Evolutionary conservation across 768 basidiomycete genomes (phyloP).

Genomic region (Mycena kentingensis): DNA sequence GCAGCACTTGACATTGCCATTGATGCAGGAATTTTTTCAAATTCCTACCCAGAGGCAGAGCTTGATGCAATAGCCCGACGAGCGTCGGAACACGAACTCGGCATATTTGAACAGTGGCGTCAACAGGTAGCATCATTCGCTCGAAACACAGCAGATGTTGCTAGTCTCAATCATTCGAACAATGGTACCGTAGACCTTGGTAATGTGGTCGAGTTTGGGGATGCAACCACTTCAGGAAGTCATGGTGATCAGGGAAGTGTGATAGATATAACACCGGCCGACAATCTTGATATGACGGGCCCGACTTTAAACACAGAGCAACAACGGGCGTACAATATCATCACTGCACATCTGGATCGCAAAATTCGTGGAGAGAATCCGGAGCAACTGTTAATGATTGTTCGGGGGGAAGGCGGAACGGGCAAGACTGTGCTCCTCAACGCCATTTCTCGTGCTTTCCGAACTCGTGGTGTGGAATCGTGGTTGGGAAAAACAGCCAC

Average conservation of each 20-base stretch:
- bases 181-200: too few species aligned
- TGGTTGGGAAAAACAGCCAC: conserved; percentile 38
- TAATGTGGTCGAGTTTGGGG: too few species aligned
- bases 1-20: background rate
- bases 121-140: background rate
- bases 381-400: conserved; percentile 37
- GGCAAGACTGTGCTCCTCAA: conserved; percentile 46
- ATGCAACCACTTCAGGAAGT: background rate
- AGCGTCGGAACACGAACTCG: background rate
- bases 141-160: background rate
- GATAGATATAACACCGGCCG: background rate
- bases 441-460: conserved; percentile 38
- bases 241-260: background rate
- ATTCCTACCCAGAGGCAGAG: background rate
- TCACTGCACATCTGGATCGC: conserved; percentile 30
- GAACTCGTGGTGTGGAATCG: background rate
- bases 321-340: conserved; percentile 36
- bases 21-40: background rate
- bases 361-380: conserved; percentile 20
- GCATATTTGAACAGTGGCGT: background rate
- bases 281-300: background rate
- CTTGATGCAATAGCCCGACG: background rate
- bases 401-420: conserved; percentile 44
- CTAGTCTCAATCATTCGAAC: too few species aligned
- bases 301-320: conserved; percentile 34